Evolutionary conservation across 768 basidiomycete genomes (phyloP).

Genomic region (Termitomyces sp.): DNA sequence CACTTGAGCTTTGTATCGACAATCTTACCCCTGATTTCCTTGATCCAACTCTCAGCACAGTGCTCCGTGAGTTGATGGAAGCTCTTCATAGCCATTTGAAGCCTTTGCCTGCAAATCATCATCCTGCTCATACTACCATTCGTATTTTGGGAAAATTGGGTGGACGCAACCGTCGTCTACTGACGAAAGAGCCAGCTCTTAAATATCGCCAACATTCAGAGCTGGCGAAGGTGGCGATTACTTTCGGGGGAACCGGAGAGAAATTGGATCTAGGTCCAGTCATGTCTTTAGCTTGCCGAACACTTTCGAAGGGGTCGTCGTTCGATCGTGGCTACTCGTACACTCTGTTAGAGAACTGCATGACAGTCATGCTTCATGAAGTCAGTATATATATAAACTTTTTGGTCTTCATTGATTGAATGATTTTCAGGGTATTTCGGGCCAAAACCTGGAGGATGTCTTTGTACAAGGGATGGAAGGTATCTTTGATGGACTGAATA

Average conservation of each 20-base stretch:
- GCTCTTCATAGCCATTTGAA: slow-evolving; percentile 90
- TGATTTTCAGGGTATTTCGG: slow-evolving; percentile 57
- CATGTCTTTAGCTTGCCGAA: slow-evolving; percentile 61
- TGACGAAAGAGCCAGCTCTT: slow-evolving; percentile 77
- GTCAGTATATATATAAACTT: slow-evolving; percentile 38
- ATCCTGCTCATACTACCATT: slow-evolving; percentile 91
- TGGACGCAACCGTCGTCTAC: slow-evolving; percentile 85
- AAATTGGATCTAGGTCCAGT: slow-evolving; percentile 68
- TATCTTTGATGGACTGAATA: slow-evolving; percentile 71
- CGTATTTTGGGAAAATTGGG: slow-evolving; percentile 96
- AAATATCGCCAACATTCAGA: slow-evolving; percentile 70
- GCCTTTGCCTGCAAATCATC: slow-evolving; percentile 85
- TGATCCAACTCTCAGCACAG: slow-evolving; percentile 91
- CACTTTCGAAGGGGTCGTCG: slow-evolving; percentile 50
- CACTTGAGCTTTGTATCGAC: slow-evolving; percentile 98
- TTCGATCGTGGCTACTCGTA: slow-evolving; percentile 61
- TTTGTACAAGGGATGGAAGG: slow-evolving; percentile 74
- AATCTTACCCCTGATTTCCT: slow-evolving; percentile 97
- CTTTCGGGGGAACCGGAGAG: slow-evolving; percentile 67
- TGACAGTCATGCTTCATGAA: slow-evolving; percentile 73
- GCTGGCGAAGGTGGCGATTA: slow-evolving; percentile 66
- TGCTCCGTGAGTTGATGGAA: slow-evolving; percentile 91
- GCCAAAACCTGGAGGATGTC: slow-evolving; percentile 71
- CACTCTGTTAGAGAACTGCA: slow-evolving; percentile 66
- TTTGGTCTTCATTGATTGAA: slow-evolving; percentile 5